Percentiles rank a stretch among this genome's conserved stretches.
These are phyloP conservation scores for Cyberlindnera americana DNA, from an alignment of 805 yeast genomes.

Conservation along the genomic window DNA sequence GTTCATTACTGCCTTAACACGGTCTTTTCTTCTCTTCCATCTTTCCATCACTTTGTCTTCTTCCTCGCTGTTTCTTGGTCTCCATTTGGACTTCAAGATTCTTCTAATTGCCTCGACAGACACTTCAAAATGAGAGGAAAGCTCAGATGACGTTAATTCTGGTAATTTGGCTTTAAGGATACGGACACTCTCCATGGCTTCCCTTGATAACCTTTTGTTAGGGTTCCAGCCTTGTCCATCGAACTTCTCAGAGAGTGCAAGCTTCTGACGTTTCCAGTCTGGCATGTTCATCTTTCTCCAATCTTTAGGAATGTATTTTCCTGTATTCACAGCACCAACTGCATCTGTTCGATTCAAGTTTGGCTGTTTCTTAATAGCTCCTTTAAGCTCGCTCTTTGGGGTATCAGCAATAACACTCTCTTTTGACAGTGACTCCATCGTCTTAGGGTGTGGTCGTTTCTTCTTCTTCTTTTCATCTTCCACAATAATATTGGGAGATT, in stretches of 20 bases:
- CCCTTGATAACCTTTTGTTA: constrained; percentile 58
- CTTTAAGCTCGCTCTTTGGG: not conserved
- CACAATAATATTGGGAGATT: constrained; percentile 3
- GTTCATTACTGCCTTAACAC: constrained; percentile 26
- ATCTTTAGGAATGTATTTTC: constrained; percentile 32
- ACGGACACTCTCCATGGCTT: constrained; percentile 63
- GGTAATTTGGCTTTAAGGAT: constrained; percentile 55
- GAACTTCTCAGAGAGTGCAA: constrained; percentile 58
- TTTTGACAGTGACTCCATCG: constrained; percentile 1
- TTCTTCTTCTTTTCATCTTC: constrained; percentile 4
- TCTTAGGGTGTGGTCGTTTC: constrained; percentile 6
- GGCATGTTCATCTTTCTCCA: constrained; percentile 49
- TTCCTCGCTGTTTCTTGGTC: constrained; percentile 53
- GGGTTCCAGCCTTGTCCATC: constrained; percentile 65
- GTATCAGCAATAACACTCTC: not conserved
- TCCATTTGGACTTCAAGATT: constrained; percentile 75
- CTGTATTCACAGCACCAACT: constrained; percentile 9
- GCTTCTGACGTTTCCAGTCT: constrained; percentile 69
- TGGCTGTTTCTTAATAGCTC: not conserved
- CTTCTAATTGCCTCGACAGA: constrained; percentile 83
- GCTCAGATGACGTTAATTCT: constrained; percentile 49
- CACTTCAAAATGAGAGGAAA: constrained; percentile 62
- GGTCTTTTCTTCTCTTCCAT: constrained; percentile 49
- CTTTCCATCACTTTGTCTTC: constrained; percentile 43
- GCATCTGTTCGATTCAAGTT: constrained; percentile 2